phyloP scores from a whole-genome alignment of 164 flowering plant species.

The Kalanchoe fedtschenkoi region DNA sequence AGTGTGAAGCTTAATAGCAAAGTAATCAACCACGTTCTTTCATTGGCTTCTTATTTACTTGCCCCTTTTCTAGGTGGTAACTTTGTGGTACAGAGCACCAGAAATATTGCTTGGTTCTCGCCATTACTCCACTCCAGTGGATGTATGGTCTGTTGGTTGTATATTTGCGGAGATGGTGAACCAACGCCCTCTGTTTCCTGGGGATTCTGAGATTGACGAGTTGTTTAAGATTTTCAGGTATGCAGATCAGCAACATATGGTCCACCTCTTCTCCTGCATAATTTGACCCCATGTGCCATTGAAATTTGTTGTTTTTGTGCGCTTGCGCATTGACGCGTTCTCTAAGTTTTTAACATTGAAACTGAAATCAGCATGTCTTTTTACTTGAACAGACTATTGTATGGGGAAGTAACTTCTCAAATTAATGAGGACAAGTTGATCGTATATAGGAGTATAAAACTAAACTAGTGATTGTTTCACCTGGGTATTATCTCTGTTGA shows the following conservation, averaged over 20 bases:
- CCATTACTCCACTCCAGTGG: slow-evolving; percentile 95
- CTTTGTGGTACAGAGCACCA: slow-evolving; percentile 97
- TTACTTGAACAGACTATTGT: background rate
- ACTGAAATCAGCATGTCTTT: background rate
- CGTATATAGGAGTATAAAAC: too few relatives aligned
- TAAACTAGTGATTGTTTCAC: too few relatives aligned
- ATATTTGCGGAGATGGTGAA: slow-evolving; percentile 99
- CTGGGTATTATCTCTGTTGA: too few relatives aligned
- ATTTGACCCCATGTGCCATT: background rate
- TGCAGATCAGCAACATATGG: background rate
- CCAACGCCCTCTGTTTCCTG: slow-evolving; percentile 82
- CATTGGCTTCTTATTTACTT: background rate
- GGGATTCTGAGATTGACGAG: slow-evolving; percentile 97
- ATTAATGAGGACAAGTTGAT: background rate
- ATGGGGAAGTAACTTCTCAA: background rate
- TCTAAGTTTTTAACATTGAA: too few relatives aligned
- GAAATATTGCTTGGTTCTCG: slow-evolving; percentile 94
- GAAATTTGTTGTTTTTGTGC: too few relatives aligned
- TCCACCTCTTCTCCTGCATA: background rate
- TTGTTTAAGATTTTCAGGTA: slow-evolving; percentile 93
- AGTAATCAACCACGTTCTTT: too few relatives aligned
- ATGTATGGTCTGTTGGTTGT: slow-evolving; percentile 98
- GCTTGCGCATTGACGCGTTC: too few relatives aligned
- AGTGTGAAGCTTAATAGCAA: background rate
- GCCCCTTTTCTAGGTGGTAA: slow-evolving; percentile 52